Evolutionary conservation across 495 filamentous ascomycete species (phyloP).

Genomic region (Aspergillus diversus): DNA sequence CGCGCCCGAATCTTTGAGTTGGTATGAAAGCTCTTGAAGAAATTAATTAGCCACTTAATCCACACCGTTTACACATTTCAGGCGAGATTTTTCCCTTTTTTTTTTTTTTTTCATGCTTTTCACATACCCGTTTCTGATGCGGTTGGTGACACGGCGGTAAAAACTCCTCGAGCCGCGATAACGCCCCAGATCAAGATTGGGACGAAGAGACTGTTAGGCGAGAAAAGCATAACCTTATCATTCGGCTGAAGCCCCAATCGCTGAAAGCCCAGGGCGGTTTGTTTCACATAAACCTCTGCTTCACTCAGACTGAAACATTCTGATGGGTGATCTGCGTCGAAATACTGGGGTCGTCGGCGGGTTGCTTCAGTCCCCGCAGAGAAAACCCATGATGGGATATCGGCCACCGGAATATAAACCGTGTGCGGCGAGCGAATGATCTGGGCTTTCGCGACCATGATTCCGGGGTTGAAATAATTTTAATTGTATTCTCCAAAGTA

Average conservation of each 20-base stretch:
- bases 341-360: conserved; percentile 5
- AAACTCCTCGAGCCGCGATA: background rate
- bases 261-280: background rate
- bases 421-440: background rate
- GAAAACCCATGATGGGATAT: background rate
- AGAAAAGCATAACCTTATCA: conserved; percentile 7
- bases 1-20: background rate
- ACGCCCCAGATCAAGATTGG: conserved; percentile 8
- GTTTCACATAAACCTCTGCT: conserved; percentile 6
- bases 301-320: background rate
- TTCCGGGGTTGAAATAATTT: too few relatives aligned
- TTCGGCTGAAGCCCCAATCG: background rate
- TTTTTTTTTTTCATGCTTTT: too few relatives aligned
- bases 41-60: too few relatives aligned
- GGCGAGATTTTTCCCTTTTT: too few relatives aligned
- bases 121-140: conserved; percentile 1
- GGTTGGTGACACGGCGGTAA: background rate
- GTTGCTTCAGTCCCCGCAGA: background rate
- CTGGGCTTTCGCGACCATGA: background rate
- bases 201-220: background rate
- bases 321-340: conserved; percentile 4
- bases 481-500: too few relatives aligned
- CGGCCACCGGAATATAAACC: background rate
- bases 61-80: too few relatives aligned
- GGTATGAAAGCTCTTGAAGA: background rate